Percentiles rank a stretch among this genome's conserved stretches.
phyloP scores from a whole-genome alignment of 2,329 filamentous ascomycete genomes.

The Rachicladosporium sp. region DNA sequence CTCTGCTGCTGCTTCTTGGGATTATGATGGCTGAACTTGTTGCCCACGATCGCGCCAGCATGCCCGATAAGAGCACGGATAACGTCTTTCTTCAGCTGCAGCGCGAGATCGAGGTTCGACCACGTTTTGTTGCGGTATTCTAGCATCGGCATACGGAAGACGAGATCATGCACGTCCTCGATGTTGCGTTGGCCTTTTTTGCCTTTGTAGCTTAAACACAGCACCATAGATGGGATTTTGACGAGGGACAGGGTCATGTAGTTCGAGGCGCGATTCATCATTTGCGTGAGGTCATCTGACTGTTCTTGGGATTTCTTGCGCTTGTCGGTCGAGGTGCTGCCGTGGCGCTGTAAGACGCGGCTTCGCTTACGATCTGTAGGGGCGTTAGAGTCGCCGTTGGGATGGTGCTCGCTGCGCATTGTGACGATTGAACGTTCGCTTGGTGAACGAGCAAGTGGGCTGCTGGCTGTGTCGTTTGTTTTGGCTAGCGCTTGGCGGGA shows the following conservation, averaged over 20 bases:
- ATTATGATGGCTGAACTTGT: conserved; percentile 86
- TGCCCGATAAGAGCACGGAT: conserved; percentile 90
- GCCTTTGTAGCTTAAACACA: conserved; percentile 93
- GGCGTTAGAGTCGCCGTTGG: conserved; percentile 9
- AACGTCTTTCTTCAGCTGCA: conserved; percentile 87
- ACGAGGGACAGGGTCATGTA: conserved; percentile 97
- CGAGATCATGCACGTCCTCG: conserved; percentile 93
- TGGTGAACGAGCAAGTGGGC: conserved; percentile 18
- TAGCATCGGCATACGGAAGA: conserved; percentile 85
- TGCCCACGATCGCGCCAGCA: conserved; percentile 89
- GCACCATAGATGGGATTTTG: conserved; percentile 85
- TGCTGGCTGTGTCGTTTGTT: conserved; percentile 10
- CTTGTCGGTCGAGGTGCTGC: conserved; percentile 9
- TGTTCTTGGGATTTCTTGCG: conserved; percentile 43
- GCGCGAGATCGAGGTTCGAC: conserved; percentile 89
- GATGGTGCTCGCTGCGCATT: conserved; percentile 10
- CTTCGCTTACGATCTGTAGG: conserved; percentile 23
- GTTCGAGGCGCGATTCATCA: conserved; percentile 88
- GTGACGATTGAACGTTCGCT: conserved; percentile 20
- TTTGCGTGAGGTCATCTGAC: conserved; percentile 85
- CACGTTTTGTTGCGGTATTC: conserved; percentile 99
- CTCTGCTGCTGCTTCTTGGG: conserved; percentile 68
- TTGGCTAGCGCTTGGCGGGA: conserved; percentile 15
- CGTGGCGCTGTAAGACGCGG: conserved; percentile 8
- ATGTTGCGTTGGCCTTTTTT: conserved; percentile 79